Conservation (phyloP, 345 rosid species). For the Angophora floribunda region DNA sequence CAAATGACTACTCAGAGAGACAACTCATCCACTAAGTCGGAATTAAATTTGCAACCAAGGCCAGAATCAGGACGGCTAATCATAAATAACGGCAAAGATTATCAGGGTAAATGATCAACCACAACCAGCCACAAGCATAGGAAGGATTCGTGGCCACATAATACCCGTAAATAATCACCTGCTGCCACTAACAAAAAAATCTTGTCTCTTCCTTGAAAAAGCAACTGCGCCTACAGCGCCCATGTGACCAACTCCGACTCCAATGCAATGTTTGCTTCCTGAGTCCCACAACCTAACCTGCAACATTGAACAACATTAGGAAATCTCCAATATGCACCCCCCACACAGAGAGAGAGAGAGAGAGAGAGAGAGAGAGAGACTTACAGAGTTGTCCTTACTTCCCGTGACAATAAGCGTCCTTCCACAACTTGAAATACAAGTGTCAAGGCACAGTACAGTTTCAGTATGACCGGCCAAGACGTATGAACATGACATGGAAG, state of each 20-base stretch:
- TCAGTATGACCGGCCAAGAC: slow-evolving; percentile 82
- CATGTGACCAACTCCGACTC: slow-evolving; percentile 85
- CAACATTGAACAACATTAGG: slow-evolving; percentile 2
- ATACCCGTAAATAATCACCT: slow-evolving; percentile 29
- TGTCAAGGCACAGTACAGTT: slow-evolving; percentile 74
- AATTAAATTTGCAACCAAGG: neutral
- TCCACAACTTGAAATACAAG: slow-evolving; percentile 57
- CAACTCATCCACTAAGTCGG: neutral
- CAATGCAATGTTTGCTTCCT: slow-evolving; percentile 57
- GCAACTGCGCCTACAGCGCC: slow-evolving; percentile 90
- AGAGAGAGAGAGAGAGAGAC: slow-evolving; percentile 1
- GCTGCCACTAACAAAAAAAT: slow-evolving; percentile 87
- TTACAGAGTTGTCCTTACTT: slow-evolving; percentile 86
- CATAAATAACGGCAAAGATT: neutral
- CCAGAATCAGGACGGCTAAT: neutral
- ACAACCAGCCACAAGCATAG: neutral
- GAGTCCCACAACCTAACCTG: slow-evolving; percentile 92
- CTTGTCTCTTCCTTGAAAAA: slow-evolving; percentile 57
- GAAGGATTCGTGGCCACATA: neutral
- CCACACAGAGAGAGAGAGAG: neutral
- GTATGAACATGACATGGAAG: slow-evolving; percentile 90
- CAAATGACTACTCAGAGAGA: neutral
- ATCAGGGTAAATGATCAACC: neutral
- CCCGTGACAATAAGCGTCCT: slow-evolving; percentile 65
- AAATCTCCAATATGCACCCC: neutral